Evolutionary conservation across 2,329 filamentous ascomycete genomes (phyloP), one percentile per base, ranked within the genome.

Genomic region (Clarireedia hainanense): DNA sequence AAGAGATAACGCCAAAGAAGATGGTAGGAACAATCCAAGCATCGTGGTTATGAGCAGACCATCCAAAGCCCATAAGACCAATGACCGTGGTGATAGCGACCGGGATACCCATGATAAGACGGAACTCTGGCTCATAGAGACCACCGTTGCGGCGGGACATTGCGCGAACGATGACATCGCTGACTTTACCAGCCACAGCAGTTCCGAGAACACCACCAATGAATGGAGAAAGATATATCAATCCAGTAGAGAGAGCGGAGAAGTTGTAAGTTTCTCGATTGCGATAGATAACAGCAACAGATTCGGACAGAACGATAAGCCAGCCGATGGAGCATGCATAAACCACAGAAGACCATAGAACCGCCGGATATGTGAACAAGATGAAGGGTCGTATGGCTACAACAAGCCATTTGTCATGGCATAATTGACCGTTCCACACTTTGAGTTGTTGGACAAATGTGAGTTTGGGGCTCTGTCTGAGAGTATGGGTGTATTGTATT

Each of bases 21-120:
- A 95, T 69, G 0, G 92, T 96, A 0, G 94, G 94, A 0, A 96
- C 89, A 52, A 96, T 95, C 88, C 89, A 97, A 23, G 79, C 76
- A 65, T 96, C 83, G 24, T 77, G 76, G 56, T 85, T 79, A 60
- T 89, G 71, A 0, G 87, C 89, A 9, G 87, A 91, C 94, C 92
- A 97, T n/a, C 92, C 92, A 66, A 94, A 97, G 2, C 91, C 92
- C 84, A 96, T 95, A 15, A 97, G 79, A 0, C 94, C 94, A 34
- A 92, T 83, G 1, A 85, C 83, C 0, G 91, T 96, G 3, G 84
- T 83, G 53, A 96, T 65, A 0, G 86, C 76, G 34, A 96, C 85
- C 0, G 91, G 92, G 3, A 86, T 72, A 0, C 84, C 89, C 92
- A 97, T 96, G 45, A 95, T 80, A 0, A 96, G 80, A 6, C 91